Evolutionary conservation across 2,329 filamentous ascomycete genomes (phyloP).

Genomic region (Colletotrichum gloeosporioides): DNA sequence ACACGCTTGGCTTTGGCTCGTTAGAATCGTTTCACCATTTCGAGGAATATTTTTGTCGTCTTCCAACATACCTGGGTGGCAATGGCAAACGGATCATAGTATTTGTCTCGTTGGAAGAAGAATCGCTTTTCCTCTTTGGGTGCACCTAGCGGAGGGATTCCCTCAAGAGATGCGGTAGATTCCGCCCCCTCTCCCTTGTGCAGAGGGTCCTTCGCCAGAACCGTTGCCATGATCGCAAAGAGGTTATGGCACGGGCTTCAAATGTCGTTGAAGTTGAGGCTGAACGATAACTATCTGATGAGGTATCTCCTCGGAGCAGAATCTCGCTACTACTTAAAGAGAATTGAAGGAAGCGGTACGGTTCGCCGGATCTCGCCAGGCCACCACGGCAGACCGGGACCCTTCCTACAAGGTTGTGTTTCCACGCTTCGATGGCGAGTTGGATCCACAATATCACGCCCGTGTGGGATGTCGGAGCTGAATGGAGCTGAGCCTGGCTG

Average conservation of each 20-base stretch:
- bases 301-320: background rate
- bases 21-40: background rate
- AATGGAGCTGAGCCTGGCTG: background rate
- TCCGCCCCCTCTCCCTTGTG: background rate
- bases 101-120: constrained; percentile 36
- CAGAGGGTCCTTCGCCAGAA: constrained; percentile 13
- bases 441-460: constrained; percentile 10
- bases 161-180: constrained; percentile 21
- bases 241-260: background rate
- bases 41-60: background rate
- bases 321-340: background rate
- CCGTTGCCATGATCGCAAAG: constrained; percentile 13
- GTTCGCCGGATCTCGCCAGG: background rate
- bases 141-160: constrained; percentile 28
- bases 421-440: background rate
- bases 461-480: background rate
- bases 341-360: background rate
- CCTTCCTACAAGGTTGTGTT: background rate
- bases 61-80: constrained; percentile 32
- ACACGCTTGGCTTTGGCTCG: constrained; percentile 36
- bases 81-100: constrained; percentile 33
- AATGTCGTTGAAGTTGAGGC: background rate
- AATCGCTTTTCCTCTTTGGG: constrained; percentile 31
- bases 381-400: background rate
- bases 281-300: background rate